Evolutionary conservation across 345 rosid genomes (phyloP).

Genomic region (Gynandropsis gynandra): DNA sequence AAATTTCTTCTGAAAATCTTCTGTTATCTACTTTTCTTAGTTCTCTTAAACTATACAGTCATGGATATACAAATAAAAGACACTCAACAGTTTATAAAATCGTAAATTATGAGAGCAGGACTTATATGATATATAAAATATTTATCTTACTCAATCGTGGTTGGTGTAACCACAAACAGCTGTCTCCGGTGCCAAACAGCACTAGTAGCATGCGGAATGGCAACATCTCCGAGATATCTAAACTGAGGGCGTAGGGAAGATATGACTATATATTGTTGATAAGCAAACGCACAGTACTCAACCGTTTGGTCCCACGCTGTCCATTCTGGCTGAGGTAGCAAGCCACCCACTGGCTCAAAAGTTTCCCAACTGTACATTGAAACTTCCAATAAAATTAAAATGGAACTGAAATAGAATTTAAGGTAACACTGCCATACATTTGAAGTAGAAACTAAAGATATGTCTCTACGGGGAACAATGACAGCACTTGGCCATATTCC

Average conservation of each 20-base stretch:
- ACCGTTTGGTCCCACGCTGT: slow-evolving; percentile 99
- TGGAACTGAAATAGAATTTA: slow-evolving; percentile 7
- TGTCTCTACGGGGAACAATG: slow-evolving; percentile 1
- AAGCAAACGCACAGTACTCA: slow-evolving; percentile 95
- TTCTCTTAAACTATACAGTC: too few relatives aligned
- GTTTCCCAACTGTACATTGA: slow-evolving; percentile 81
- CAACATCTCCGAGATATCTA: slow-evolving; percentile 95
- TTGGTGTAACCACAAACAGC: slow-evolving; percentile 93
- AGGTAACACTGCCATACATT: slow-evolving; percentile 9
- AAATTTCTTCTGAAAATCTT: too few relatives aligned
- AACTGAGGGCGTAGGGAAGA: slow-evolving; percentile 91
- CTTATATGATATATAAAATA: slow-evolving; percentile 7
- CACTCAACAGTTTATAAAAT: background rate
- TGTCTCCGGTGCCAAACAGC: slow-evolving; percentile 98
- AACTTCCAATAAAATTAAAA: slow-evolving; percentile 22
- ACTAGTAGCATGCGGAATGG: slow-evolving; percentile 90
- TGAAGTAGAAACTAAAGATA: slow-evolving; percentile 6
- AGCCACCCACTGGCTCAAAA: slow-evolving; percentile 87
- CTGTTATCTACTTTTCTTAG: too few relatives aligned
- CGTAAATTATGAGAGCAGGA: background rate
- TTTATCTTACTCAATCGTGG: slow-evolving; percentile 85
- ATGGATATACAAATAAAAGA: slow-evolving; percentile 6
- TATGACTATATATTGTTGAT: slow-evolving; percentile 84
- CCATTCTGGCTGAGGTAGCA: slow-evolving; percentile 99
- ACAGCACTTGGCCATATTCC: background rate